A percentile compares a stretch with the other conserved stretches of the same genome.
Evolutionary conservation across 139 green algal species (phyloP).

Genomic region (Deuterostichococcus epilithicus): DNA sequence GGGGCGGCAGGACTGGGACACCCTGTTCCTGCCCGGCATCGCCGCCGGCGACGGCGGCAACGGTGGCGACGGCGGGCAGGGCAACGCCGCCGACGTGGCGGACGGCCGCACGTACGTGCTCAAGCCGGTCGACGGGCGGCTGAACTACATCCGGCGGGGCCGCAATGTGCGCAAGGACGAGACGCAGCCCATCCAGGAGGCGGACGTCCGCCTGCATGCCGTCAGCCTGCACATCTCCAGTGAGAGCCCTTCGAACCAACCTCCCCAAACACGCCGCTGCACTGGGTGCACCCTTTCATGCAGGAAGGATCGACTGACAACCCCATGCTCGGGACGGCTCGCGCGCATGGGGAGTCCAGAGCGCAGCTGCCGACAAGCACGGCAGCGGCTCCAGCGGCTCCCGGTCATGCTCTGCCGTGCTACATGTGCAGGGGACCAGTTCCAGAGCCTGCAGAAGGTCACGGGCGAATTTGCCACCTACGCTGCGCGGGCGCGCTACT

Average conservation of each 20-base stretch:
- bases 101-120: constrained; percentile 53
- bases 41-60: not conserved
- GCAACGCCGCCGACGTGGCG: not conserved
- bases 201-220: constrained; percentile 33
- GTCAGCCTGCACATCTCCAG: constrained; percentile 51
- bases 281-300: not conserved
- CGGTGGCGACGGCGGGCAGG: not conserved
- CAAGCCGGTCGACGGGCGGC: constrained; percentile 52
- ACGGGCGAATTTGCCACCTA: constrained; percentile 63
- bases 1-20: constrained; percentile 59
- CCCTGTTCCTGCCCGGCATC: constrained; percentile 62
- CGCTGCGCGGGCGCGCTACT: constrained; percentile 43
- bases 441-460: constrained; percentile 64
- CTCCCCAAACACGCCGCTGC: not conserved
- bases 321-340: too few relatives aligned
- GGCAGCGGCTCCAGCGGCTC: constrained; percentile 3
- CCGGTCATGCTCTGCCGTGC: not conserved
- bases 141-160: constrained; percentile 55
- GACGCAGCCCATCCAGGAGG: constrained; percentile 28
- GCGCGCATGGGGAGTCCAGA: too few relatives aligned
- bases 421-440: constrained; percentile 51
- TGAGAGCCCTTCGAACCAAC: constrained; percentile 3
- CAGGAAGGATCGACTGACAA: too few relatives aligned
- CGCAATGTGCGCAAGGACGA: constrained; percentile 31
- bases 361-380: too few relatives aligned